phyloP scores from a whole-genome alignment of 2,329 filamentous ascomycete genomes.

The Mycosphaerella arachidis region DNA sequence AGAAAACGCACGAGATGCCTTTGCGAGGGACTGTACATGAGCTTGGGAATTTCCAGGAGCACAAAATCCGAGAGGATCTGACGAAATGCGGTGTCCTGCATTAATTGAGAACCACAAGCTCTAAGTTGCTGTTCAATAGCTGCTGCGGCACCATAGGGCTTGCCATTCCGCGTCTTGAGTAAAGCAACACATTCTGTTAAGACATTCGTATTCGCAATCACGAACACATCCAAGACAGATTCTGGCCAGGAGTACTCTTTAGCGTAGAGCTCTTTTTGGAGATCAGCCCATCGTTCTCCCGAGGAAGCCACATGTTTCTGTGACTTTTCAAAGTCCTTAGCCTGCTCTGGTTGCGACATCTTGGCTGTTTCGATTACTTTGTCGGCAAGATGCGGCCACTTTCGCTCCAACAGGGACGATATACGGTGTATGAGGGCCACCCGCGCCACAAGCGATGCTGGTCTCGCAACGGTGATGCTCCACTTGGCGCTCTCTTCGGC shows the following conservation, averaged over 20 bases:
- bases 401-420: conserved; percentile 41
- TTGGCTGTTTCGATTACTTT: conserved; percentile 63
- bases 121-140: conserved; percentile 52
- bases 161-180: conserved; percentile 54
- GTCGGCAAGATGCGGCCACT: conserved; percentile 62
- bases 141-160: conserved; percentile 61
- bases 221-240: conserved; percentile 21
- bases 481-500: conserved; percentile 45
- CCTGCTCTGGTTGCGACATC: conserved; percentile 74
- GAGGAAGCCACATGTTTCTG: conserved; percentile 65
- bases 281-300: conserved; percentile 58
- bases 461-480: conserved; percentile 46
- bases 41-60: conserved; percentile 50
- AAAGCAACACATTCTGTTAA: conserved; percentile 48
- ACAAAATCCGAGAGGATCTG: conserved; percentile 45
- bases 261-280: conserved; percentile 44
- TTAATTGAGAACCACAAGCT: conserved; percentile 39
- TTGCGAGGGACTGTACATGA: conserved; percentile 66
- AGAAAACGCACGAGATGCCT: conserved; percentile 63
- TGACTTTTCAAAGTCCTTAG: conserved; percentile 68
- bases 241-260: conserved; percentile 24
- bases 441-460: conserved; percentile 40
- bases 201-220: conserved; percentile 40
- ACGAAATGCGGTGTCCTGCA: conserved; percentile 41
- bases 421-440: conserved; percentile 18